Base-by-base conservation (phyloP, 23 red algal genomes). In the Gracilaria caudata region DNA sequence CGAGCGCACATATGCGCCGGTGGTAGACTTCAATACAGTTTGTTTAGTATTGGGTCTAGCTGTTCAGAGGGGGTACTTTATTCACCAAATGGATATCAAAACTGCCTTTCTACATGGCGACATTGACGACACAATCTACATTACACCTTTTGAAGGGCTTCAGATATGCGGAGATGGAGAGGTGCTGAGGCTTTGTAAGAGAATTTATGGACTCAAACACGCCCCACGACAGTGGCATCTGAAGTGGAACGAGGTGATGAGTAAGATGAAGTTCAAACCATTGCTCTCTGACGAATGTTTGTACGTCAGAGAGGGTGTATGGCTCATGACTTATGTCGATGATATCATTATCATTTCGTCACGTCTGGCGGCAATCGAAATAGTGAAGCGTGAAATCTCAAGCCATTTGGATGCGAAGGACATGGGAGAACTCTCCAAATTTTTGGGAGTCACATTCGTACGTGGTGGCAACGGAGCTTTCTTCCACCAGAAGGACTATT, bases 61-160 rank as follows among this genome's bases (percentile, higher is more conserved):
- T 36, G 79, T 77, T 36, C 41, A 81, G 61, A 75, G 55, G 71
- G 77, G 72, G 63, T 73, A 28, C 44, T 29, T 30, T 13, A 46
- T 93, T 63, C n/a, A 93, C 3, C 64, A 76, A 29, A 63, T 81
- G 73, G 80, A 86, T 41, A 72, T 93, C 53, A 79, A 68, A 44
- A 93, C 80, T 10, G 90, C 63, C 4, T 93, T 83, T 64, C 79
- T 93, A 8, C 43, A 93, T 65, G 64, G 78, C 9, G 56, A 80
- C n/a, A 66, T 93, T 56, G 70, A 86, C n/a, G 65, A 84, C 20
- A 37, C 84, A 30, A 33, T 93, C 1, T 93, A 81, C 72, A 70
- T 77, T 28, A 20, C 14, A 21, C 33, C 72, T 24, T 41, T 70
- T 4, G 13, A 6, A 47, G 74, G 74, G 36, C 21, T 79, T 4